A percentile compares a stretch with the other conserved stretches of the same genome.
Evolutionary conservation across 805 yeast species (phyloP).

Genomic region (Teunomyces gatunensis): DNA sequence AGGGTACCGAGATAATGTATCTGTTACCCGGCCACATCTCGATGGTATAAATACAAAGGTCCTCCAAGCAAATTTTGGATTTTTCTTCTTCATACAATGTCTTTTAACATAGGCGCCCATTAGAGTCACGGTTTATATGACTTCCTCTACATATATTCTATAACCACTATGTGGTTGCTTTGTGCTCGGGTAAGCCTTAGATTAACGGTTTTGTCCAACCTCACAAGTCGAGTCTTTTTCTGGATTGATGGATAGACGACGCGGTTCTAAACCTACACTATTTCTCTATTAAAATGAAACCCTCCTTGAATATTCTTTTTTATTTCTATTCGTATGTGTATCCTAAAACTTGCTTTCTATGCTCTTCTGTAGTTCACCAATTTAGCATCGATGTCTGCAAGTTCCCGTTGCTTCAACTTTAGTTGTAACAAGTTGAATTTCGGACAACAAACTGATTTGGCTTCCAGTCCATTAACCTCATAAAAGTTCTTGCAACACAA

Average conservation of each 20-base stretch:
- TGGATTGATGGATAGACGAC: constrained; percentile 44
- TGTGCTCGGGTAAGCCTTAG: constrained; percentile 98
- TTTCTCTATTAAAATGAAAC: not conserved
- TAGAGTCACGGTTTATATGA: constrained; percentile 65
- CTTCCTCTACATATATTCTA: constrained; percentile 47
- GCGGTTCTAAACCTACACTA: constrained; percentile 76
- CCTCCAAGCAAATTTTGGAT: constrained; percentile 3
- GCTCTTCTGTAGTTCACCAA: constrained; percentile 19
- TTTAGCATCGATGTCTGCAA: constrained; percentile 59
- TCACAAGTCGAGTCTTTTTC: constrained; percentile 52
- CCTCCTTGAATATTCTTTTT: not conserved
- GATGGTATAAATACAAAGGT: constrained; percentile 7
- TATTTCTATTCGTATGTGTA: not conserved
- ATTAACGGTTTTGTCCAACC: constrained; percentile 55
- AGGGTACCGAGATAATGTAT: not conserved
- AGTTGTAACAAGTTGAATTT: constrained; percentile 56
- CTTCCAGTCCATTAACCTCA: constrained; percentile 53
- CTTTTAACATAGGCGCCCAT: constrained; percentile 73
- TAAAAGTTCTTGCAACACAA: constrained; percentile 73
- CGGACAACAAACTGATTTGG: constrained; percentile 77
- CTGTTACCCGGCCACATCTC: constrained; percentile 9
- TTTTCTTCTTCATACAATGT: constrained; percentile 40
- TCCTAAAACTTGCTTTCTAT: constrained; percentile 1
- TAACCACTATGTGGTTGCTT: constrained; percentile 44
- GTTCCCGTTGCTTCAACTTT: constrained; percentile 63